Base-by-base conservation (phyloP, 805 yeast species). In the Priceomyces carsonii region DNA sequence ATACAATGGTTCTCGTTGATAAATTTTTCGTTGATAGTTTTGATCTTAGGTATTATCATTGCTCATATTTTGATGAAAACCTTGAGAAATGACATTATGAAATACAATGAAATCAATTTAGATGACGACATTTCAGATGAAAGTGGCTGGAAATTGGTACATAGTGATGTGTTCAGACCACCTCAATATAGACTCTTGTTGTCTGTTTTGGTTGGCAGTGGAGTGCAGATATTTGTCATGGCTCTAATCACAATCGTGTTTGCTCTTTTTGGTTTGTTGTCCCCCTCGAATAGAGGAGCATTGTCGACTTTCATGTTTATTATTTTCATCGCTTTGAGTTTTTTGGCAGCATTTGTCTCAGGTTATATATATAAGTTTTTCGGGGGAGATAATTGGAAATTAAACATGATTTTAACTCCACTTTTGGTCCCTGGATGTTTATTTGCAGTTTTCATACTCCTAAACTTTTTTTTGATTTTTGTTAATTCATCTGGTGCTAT, bases 261-360 rank as follows among this genome's bases (percentile, higher is more conserved):
- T 60, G 96, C 98, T 1, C 72, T 89, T 36, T 67, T 91, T 23
- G 99, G 99, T 5, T 74, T 93, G 47, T 66, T 91, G 39, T 88
- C 97, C 0, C 97, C 97, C 30, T 85, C 96, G 1, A 90, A 89
- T 56, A 80, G 99, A 66, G 99, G 99, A 26, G 81, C 97, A 1
- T 73, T 93, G 45, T 76, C 93, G 3, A 93, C 99, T 0, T 86
- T 87, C 22, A 82, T 88, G 85, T 85, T 93, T 54, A 73, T 91
- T 30, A 61, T 90, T 27, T 90, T 81, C 64, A 87, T 95, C 2
- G 51, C 85, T 26, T 85, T 82, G 55, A 93, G 97, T 14, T 73
- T 80, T 34, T 69, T 85, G 23, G 93, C 96, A 1, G 87, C 98
- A 0, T 91, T 79, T 55, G 79, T 85, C n/a, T 86, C 96, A 13